Conservation (phyloP, 1,139 yeast genomes). For the Pichia sorboxylosa region DNA sequence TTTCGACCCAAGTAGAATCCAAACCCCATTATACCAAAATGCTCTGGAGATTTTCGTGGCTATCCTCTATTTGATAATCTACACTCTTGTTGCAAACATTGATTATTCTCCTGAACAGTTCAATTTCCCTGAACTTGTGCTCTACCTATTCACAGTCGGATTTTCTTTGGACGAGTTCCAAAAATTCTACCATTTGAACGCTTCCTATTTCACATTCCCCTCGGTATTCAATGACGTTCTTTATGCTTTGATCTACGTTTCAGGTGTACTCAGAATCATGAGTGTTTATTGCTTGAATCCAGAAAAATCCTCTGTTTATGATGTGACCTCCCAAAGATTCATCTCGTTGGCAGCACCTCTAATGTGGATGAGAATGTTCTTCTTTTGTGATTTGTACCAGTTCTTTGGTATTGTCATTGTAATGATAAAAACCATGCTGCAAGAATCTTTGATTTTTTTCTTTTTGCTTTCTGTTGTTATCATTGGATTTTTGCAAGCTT, state of each 20-base stretch:
- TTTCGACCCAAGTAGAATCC: slow-evolving; percentile 72
- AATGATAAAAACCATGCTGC: slow-evolving; percentile 75
- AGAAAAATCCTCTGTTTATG: slow-evolving; percentile 25
- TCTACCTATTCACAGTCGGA: slow-evolving; percentile 59
- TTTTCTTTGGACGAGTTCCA: slow-evolving; percentile 53
- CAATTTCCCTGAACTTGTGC: slow-evolving; percentile 39
- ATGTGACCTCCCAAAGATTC: slow-evolving; percentile 57
- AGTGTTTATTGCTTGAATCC: slow-evolving; percentile 31
- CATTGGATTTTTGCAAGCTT: slow-evolving; percentile 77
- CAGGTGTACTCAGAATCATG: slow-evolving; percentile 45
- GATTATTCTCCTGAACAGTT: slow-evolving; percentile 20
- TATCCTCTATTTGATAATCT: slow-evolving; percentile 49
- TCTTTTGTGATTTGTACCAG: slow-evolving; percentile 66
- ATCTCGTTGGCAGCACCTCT: slow-evolving; percentile 77
- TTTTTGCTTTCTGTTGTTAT: slow-evolving; percentile 60
- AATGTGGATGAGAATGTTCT: slow-evolving; percentile 71
- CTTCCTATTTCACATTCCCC: slow-evolving; percentile 65
- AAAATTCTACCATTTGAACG: slow-evolving; percentile 70
- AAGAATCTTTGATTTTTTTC: slow-evolving; percentile 71
- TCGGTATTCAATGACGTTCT: slow-evolving; percentile 65
- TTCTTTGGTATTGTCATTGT: slow-evolving; percentile 87
- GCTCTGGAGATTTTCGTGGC: slow-evolving; percentile 58
- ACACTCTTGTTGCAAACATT: slow-evolving; percentile 53
- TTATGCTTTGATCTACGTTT: slow-evolving; percentile 42
- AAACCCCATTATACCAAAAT: slow-evolving; percentile 77